phyloP scores from a whole-genome alignment of 805 yeast genomes.

The Candida alai region DNA sequence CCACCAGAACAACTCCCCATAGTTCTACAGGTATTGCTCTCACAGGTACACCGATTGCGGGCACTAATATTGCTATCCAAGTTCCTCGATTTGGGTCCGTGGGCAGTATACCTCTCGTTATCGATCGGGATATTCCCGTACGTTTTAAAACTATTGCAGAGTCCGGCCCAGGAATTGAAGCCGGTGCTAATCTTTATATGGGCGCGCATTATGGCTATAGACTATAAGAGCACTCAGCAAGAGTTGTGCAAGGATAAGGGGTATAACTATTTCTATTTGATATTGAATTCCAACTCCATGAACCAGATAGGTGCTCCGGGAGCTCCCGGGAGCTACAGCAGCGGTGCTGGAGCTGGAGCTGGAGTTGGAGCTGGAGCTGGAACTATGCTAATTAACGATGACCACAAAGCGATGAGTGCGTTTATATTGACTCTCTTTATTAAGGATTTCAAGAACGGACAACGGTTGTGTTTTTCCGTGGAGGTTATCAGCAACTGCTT shows the following conservation, averaged over 20 bases:
- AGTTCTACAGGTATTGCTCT: slow-evolving; percentile 83
- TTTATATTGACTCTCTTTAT: slow-evolving; percentile 84
- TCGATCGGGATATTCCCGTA: slow-evolving; percentile 96
- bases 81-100: slow-evolving; percentile 91
- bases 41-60: slow-evolving; percentile 89
- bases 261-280: slow-evolving; percentile 78
- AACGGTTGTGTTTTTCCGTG: slow-evolving; percentile 69
- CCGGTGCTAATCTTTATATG: slow-evolving; percentile 94
- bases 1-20: slow-evolving; percentile 96
- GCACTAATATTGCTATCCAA: slow-evolving; percentile 81
- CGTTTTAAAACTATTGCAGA: slow-evolving; percentile 81
- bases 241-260: slow-evolving; percentile 91
- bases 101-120: slow-evolving; percentile 92
- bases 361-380: slow-evolving; percentile 15
- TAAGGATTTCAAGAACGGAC: slow-evolving; percentile 75
- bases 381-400: slow-evolving; percentile 53
- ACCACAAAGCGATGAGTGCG: slow-evolving; percentile 94
- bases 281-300: slow-evolving; percentile 48
- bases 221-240: slow-evolving; percentile 82
- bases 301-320: slow-evolving; percentile 30
- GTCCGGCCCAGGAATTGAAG: slow-evolving; percentile 92
- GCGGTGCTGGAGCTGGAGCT: too few species aligned
- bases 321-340: slow-evolving; percentile 24
- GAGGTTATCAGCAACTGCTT: slow-evolving; percentile 69
- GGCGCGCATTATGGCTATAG: slow-evolving; percentile 97